A percentile compares a stretch with the other conserved stretches of the same genome.
Conservation (phyloP, 768 basidiomycete genomes). For the Termitomyces eurrhizus region DNA sequence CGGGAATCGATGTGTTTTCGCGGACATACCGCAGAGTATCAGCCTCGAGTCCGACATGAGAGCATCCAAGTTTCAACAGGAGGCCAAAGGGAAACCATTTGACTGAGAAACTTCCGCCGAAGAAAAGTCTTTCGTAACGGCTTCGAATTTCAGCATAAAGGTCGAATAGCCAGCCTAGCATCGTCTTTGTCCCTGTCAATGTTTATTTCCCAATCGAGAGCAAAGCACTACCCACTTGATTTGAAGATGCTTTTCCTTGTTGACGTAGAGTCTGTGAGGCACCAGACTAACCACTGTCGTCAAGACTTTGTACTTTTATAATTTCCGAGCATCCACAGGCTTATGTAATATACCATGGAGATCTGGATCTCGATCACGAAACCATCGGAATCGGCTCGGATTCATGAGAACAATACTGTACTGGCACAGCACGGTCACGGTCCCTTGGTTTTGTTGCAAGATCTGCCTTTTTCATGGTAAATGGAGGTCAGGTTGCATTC, state of each 20-base stretch:
- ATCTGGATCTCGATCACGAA: too few species aligned
- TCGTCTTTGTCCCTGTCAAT: neutral
- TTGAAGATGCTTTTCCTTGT: neutral
- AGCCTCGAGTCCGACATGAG: slow-evolving; percentile 6
- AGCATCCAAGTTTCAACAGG: slow-evolving; percentile 4
- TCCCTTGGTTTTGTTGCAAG: too few species aligned
- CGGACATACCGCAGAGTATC: slow-evolving; percentile 10
- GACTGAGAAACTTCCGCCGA: neutral
- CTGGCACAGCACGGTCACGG: too few species aligned
- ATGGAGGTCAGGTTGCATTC: too few species aligned
- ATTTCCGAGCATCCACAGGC: neutral
- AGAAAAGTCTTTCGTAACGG: slow-evolving; percentile 2
- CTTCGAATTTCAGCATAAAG: slow-evolving; percentile 3
- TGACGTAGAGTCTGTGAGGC: neutral
- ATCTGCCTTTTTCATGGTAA: too few species aligned
- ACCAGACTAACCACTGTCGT: neutral
- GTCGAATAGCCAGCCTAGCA: slow-evolving; percentile 8
- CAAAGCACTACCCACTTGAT: neutral
- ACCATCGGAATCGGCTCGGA: too few species aligned
- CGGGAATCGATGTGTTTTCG: slow-evolving; percentile 8
- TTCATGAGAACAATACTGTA: too few species aligned
- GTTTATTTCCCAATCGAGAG: neutral
- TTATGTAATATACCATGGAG: neutral
- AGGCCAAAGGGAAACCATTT: slow-evolving; percentile 11
- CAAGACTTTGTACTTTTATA: neutral